Evolutionary conservation across 176 grass and related monocot species (phyloP).

Genomic region (Melocanna baccifera): DNA sequence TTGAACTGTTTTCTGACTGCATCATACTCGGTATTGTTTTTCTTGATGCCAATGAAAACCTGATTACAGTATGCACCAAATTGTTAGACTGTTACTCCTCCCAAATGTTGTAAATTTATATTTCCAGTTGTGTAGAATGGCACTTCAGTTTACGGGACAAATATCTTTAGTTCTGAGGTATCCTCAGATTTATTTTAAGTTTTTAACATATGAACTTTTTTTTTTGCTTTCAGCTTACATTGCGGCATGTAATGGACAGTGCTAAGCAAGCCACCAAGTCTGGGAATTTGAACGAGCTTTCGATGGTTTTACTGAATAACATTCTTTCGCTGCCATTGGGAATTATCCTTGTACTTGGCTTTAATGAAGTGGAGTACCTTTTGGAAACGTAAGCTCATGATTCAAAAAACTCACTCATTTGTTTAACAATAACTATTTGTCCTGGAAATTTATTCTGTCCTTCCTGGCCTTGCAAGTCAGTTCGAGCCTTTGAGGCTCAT

Average conservation of each 20-base stretch:
- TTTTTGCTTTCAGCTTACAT: slow-evolving; percentile 67
- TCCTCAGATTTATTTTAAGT: slow-evolving; percentile 9
- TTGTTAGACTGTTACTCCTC: not conserved
- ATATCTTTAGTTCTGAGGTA: slow-evolving; percentile 1
- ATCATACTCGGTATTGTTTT: slow-evolving; percentile 86
- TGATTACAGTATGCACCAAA: not conserved
- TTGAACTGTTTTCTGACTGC: slow-evolving; percentile 91
- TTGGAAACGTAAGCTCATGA: slow-evolving; percentile 68
- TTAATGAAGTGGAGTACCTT: slow-evolving; percentile 83
- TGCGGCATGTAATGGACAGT: slow-evolving; percentile 91
- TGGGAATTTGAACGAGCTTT: slow-evolving; percentile 93
- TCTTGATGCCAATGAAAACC: not conserved
- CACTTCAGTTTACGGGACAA: not conserved
- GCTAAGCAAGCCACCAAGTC: slow-evolving; percentile 90
- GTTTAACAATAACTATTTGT: not conserved
- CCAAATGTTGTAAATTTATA: slow-evolving; percentile 5
- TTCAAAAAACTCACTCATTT: slow-evolving; percentile 3
- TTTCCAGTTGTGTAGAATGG: not conserved
- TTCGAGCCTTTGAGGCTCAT: not conserved
- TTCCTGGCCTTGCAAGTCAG: not conserved
- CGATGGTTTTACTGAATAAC: slow-evolving; percentile 96
- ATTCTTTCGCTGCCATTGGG: slow-evolving; percentile 82
- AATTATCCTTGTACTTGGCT: slow-evolving; percentile 71
- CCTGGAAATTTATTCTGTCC: not conserved
- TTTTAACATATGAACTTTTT: slow-evolving; percentile 29